A percentile compares a stretch with the other conserved stretches of the same genome.
Evolutionary conservation across 2,329 filamentous ascomycete genomes (phyloP).

Genomic region (Pseudogymnoascus sp.): DNA sequence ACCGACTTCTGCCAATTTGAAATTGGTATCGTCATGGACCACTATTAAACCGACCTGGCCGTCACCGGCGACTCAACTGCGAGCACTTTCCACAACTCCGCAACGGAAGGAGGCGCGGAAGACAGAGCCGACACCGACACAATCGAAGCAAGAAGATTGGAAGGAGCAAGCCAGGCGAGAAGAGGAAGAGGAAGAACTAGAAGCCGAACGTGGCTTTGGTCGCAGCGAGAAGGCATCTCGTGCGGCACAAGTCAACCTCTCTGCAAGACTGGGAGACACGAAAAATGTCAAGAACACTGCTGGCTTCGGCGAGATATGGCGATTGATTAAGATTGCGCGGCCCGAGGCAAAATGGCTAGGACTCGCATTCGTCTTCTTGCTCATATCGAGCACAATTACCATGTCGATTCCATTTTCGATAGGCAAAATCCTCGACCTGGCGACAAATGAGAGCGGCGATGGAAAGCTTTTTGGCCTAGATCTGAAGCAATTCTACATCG

Average conservation of each 20-base stretch:
- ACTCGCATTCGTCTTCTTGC: slow-evolving; percentile 73
- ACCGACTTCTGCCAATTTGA: slow-evolving; percentile 2
- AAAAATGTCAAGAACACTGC: slow-evolving; percentile 47
- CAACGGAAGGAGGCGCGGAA: slow-evolving; percentile 9
- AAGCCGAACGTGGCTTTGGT: slow-evolving; percentile 56
- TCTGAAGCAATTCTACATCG: slow-evolving; percentile 80
- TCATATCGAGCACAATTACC: slow-evolving; percentile 85
- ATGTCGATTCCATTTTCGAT: slow-evolving; percentile 97
- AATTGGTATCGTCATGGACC: slow-evolving; percentile 11
- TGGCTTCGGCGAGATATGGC: slow-evolving; percentile 70
- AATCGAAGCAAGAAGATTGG: slow-evolving; percentile 27
- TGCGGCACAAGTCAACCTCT: slow-evolving; percentile 82
- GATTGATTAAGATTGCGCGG: slow-evolving; percentile 79
- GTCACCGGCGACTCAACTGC: slow-evolving; percentile 24
- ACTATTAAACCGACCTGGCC: slow-evolving; percentile 22
- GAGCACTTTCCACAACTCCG: slow-evolving; percentile 23
- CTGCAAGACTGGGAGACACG: slow-evolving; percentile 77
- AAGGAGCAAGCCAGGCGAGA: slow-evolving; percentile 32
- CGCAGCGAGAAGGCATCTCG: slow-evolving; percentile 77
- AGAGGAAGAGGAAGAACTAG: slow-evolving; percentile 37
- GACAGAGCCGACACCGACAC: slow-evolving; percentile 15
- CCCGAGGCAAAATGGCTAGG: slow-evolving; percentile 74
- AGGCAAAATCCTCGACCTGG: slow-evolving; percentile 87
- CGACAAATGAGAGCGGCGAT: slow-evolving; percentile 64
- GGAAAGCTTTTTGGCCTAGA: slow-evolving; percentile 74